phyloP scores from a whole-genome alignment of 305 asterid species.

The Solanum hybrid region DNA sequence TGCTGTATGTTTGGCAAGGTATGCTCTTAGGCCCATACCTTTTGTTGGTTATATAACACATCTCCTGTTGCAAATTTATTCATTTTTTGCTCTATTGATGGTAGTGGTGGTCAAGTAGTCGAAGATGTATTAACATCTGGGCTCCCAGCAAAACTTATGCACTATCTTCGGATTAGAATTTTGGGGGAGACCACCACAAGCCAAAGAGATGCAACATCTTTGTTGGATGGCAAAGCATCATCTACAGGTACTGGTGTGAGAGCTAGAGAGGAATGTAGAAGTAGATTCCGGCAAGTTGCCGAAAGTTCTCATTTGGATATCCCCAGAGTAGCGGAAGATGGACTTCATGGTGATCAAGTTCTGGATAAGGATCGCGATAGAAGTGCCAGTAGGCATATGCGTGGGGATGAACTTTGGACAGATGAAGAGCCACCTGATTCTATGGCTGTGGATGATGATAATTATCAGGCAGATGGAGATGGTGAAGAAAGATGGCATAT shows the following conservation, averaged over 20 bases:
- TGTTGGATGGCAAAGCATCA: conserved; percentile 45
- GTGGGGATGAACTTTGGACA: conserved; percentile 51
- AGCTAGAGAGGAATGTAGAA: conserved; percentile 69
- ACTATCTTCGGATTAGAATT: conserved; percentile 69
- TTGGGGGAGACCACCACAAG: conserved; percentile 58
- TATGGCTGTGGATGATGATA: conserved; percentile 39
- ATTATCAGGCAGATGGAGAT: conserved; percentile 45
- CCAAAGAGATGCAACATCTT: conserved; percentile 54
- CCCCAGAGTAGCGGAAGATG: conserved; percentile 35
- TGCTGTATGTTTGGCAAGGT: conserved; percentile 81
- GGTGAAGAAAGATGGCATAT: conserved; percentile 48
- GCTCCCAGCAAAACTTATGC: conserved; percentile 84
- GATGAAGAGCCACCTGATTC: conserved; percentile 54
- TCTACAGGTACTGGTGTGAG: conserved; percentile 31
- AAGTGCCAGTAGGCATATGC: conserved; percentile 31
- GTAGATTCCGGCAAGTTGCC: conserved; percentile 42
- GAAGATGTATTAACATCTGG: conserved; percentile 96
- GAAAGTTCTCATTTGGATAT: conserved; percentile 55
- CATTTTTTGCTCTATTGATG: conserved; percentile 20
- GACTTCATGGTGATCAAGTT: conserved; percentile 29
- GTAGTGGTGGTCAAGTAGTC: conserved; percentile 83
- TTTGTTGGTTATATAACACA: not conserved
- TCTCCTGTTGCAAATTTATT: not conserved
- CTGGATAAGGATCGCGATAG: conserved; percentile 45
- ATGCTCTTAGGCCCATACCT: conserved; percentile 14